Evolutionary conservation across 495 filamentous ascomycete species (phyloP).

Genomic region (Talaromyces wortmannii): DNA sequence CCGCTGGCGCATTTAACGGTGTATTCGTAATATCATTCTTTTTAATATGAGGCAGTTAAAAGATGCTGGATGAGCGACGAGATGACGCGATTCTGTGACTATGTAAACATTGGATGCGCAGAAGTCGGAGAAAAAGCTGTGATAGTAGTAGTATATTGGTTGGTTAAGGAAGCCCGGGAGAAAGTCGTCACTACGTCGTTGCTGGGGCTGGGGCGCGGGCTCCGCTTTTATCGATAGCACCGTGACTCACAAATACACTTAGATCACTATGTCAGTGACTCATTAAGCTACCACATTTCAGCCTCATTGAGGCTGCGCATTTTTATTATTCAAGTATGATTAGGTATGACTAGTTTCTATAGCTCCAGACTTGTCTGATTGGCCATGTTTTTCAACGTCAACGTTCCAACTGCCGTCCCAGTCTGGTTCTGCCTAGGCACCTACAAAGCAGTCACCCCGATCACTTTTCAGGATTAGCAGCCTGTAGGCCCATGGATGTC

Average conservation of each 20-base stretch:
- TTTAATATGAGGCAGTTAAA: neutral
- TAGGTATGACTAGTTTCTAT: too few species aligned
- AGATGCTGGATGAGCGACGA: too few species aligned
- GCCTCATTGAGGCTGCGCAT: too few species aligned
- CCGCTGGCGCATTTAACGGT: conserved; percentile 24
- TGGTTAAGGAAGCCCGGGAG: neutral
- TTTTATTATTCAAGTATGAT: too few species aligned
- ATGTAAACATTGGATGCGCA: neutral
- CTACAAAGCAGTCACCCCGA: neutral
- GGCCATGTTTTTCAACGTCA: too few species aligned
- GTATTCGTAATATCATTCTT: conserved; percentile 44
- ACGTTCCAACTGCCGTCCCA: too few species aligned
- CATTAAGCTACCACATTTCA: neutral
- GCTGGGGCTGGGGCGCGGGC: neutral
- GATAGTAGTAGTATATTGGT: too few species aligned
- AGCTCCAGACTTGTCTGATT: too few species aligned
- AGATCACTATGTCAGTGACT: neutral
- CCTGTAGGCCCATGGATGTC: neutral
- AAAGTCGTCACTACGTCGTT: neutral
- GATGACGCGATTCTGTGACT: too few species aligned
- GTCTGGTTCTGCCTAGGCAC: too few species aligned
- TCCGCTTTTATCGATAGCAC: conserved; percentile 6
- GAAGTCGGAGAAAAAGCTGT: neutral
- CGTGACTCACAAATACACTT: neutral
- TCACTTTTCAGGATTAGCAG: neutral